Percentiles rank a stretch among this genome's conserved stretches.
Conservation (phyloP, 2,329 filamentous ascomycete species). For the Beauveria pseudobassiana region DNA sequence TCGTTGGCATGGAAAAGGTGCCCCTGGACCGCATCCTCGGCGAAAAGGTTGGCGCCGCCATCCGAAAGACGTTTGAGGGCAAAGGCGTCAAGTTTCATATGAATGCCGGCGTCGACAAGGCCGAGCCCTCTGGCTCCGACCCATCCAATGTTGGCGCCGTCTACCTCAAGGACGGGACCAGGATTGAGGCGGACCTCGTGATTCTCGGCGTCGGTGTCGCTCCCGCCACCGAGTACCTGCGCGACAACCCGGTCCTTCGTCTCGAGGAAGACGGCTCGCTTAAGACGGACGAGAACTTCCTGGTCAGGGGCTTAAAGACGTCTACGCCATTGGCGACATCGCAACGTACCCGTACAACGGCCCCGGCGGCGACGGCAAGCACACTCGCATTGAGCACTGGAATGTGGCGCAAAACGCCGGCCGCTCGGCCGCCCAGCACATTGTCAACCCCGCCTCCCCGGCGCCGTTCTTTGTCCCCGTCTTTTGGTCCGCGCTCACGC, state of each 20-base stretch:
- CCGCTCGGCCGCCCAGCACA: constrained; percentile 68
- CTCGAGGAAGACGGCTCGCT: constrained; percentile 84
- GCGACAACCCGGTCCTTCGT: constrained; percentile 58
- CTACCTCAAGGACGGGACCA: constrained; percentile 76
- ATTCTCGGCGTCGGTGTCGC: constrained; percentile 85
- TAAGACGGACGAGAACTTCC: constrained; percentile 70
- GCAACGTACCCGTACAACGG: constrained; percentile 92
- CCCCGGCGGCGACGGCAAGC: constrained; percentile 67
- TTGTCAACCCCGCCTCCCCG: constrained; percentile 55
- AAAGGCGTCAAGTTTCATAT: constrained; percentile 86
- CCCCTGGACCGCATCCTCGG: constrained; percentile 86
- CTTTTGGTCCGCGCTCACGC: constrained; percentile 93
- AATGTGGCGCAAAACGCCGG: constrained; percentile 94
- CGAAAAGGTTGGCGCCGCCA: constrained; percentile 68
- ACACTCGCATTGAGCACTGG: constrained; percentile 92
- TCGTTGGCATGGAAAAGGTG: constrained; percentile 80
- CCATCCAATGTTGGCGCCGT: constrained; percentile 71
- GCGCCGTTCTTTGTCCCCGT: constrained; percentile 78
- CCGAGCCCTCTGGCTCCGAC: constrained; percentile 61
- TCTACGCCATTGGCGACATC: constrained; percentile 93
- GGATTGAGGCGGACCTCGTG: constrained; percentile 78
- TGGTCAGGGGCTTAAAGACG: constrained; percentile 70
- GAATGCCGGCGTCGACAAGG: constrained; percentile 74
- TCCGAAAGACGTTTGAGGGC: constrained; percentile 72
- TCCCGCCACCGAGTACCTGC: constrained; percentile 77